Evolutionary conservation across 495 filamentous ascomycete species (phyloP), one percentile per base, ranked within the genome.

Genomic region (Cercophora sp.): DNA sequence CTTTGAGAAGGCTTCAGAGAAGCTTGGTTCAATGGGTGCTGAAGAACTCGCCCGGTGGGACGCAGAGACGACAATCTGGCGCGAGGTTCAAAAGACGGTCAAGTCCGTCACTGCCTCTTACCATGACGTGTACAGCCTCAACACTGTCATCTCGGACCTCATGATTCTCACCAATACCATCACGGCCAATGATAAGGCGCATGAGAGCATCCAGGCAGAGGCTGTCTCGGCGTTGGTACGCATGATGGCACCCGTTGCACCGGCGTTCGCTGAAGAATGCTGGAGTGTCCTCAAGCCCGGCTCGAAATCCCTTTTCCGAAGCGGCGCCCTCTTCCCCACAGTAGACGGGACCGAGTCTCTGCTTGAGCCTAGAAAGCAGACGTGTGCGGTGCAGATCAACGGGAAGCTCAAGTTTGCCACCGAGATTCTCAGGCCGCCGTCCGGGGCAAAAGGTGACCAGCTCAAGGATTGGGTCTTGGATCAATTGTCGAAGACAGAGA

Each of bases 101-200:
- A 51, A 55, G 1, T 83, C 76, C n/a, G 81, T 91, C 51, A 89
- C 84, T 1, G 65, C 70, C 4, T 82, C 85, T n/a, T 80, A 91
- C 50, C 73, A 84, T 48, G 75, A 77, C 27, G 85, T 88, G 1
- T 85, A 88, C 55, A 64, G 83, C 1, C 74, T 96, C 36, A 96
- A 95, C 66, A 93, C 87, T 2, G 79, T 86, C 27, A 79, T 95
- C 15, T 90, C 86, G 2, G 87, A 90, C 57, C 72, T 96, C 27
- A 96, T 86, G 69, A 80, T 78, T 15, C 76, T 96, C 2, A 89
- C 87, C 10, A 92, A 94, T 61, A 54, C 70, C 2, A 72, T 95
- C 22, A 54, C 64, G 18, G 67, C 65, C 4, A 23, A 51, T 1
- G 49, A 62, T 6, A 37, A 54, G 1, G 23, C 31, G 6, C 62